phyloP scores from a whole-genome alignment of 1,284 basidiomycete species.

The Rhodotorula sp. region DNA sequence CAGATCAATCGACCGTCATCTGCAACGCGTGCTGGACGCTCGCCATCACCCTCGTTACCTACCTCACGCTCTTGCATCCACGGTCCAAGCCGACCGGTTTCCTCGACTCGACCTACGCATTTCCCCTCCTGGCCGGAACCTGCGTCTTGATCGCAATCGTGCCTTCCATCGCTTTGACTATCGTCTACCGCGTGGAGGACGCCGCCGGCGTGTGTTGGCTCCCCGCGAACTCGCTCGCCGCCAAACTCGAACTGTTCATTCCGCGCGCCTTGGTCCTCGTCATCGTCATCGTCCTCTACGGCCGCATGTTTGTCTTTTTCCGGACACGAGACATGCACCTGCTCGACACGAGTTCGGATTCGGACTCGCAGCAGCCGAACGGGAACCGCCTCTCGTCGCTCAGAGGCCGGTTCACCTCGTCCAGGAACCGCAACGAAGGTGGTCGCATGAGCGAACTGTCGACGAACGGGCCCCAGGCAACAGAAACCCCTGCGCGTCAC shows the following conservation, averaged over 20 bases:
- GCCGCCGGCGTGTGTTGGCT: constrained; percentile 28
- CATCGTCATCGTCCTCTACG: constrained; percentile 25
- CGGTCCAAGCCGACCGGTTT: constrained; percentile 9
- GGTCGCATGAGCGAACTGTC: not conserved
- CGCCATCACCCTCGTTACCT: constrained; percentile 27
- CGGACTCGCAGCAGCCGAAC: not conserved
- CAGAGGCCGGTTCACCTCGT: constrained; percentile 4
- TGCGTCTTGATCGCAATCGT: constrained; percentile 13
- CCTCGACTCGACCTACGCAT: constrained; percentile 20
- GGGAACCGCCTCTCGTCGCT: constrained; percentile 14
- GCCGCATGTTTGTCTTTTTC: constrained; percentile 29
- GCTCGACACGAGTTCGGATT: constrained; percentile 13
- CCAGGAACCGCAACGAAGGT: not conserved
- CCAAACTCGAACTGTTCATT: constrained; percentile 27
- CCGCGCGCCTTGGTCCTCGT: constrained; percentile 23
- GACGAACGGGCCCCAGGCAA: not conserved
- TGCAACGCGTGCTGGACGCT: constrained; percentile 28
- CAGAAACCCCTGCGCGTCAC: not conserved
- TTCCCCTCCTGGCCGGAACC: constrained; percentile 2
- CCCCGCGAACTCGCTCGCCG: constrained; percentile 1
- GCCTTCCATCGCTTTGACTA: constrained; percentile 9
- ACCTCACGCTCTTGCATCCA: constrained; percentile 25
- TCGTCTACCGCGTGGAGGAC: constrained; percentile 18
- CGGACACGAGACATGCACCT: constrained; percentile 21
- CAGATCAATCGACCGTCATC: constrained; percentile 29